Evolutionary conservation across 2,329 filamentous ascomycete genomes (phyloP), one percentile per base, ranked within the genome.

Genomic region (Metarhizium album): DNA sequence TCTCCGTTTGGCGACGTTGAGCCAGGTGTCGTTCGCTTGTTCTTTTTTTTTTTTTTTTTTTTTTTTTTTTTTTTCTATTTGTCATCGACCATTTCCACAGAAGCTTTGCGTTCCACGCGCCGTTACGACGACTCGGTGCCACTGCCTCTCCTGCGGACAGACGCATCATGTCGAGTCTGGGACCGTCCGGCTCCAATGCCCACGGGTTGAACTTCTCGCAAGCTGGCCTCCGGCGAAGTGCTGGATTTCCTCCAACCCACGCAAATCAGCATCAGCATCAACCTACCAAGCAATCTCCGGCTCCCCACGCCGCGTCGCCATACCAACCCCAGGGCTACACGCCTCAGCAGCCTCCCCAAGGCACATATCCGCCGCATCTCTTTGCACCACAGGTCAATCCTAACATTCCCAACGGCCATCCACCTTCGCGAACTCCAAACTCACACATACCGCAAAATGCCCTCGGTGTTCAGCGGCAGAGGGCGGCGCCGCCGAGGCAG

Each of bases 271-370:
- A 73, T 57, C 73, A 74, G 57, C 70, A 73, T 57, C 73, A 74
- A 58, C 69, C 71, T 56, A 78, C 74, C 61, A 79, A 80, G 62
- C 74, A 76, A 54, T 76, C 77, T 27, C 74, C 77, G 38, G 73
- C 74, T 22, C 71, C 76, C 55, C 76, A 78, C 55, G 70, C 76
- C 59, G 73, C 75, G 53, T 73, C 76, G 53, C 73, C 76, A 2
- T 81, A 80, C 60, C 76, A 78, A 62, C 60, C 71, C 49, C 73
- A 76, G 56, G 68, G 72, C 53, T 80, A 80, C 62, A 64, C 73
- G 50, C 67, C 76, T 47, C 76, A 79, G 60, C 75, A 76, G 58
- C 68, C 71, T 27, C 66, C 72, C 16, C 69, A 72, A 53, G 67
- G 66, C 52, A 59, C 69, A 20, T 80, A 78, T 55, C 64, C 74